These are phyloP conservation scores for Cercospora berteroae DNA, from an alignment of 2,329 filamentous ascomycete genomes.

Conservation along the genomic window DNA sequence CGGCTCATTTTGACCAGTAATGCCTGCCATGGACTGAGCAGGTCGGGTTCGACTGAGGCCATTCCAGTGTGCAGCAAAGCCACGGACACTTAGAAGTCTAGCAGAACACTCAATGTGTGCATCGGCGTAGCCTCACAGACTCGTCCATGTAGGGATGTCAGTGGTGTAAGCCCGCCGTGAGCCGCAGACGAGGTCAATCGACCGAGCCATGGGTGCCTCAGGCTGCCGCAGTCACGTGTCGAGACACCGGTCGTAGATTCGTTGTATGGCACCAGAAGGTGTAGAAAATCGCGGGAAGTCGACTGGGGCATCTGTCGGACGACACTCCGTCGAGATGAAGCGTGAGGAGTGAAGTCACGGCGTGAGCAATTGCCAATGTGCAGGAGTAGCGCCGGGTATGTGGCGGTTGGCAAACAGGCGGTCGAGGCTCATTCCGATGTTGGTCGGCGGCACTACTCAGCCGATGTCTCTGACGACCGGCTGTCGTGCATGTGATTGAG, in stretches of 20 bases:
- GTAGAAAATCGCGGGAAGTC: not conserved
- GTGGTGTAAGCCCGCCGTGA: not conserved
- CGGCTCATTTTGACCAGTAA: not conserved
- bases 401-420: not conserved
- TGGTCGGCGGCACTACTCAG: slow-evolving; percentile 4
- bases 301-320: not conserved
- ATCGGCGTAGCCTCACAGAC: too few relatives aligned
- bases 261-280: not conserved
- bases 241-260: not conserved
- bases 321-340: not conserved
- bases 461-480: not conserved
- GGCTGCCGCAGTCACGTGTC: not conserved
- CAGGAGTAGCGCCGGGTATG: slow-evolving; percentile 1
- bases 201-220: not conserved
- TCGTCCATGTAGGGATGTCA: too few relatives aligned
- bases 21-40: too few relatives aligned
- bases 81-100: too few relatives aligned
- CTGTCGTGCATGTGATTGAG: not conserved
- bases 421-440: slow-evolving; percentile 4
- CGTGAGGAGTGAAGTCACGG: not conserved
- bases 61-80: too few relatives aligned
- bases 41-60: too few relatives aligned
- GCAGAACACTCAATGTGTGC: too few relatives aligned
- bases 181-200: not conserved
- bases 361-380: not conserved